Base-by-base conservation (phyloP, 2,329 filamentous ascomycete genomes). In the Zasmidium angulare region DNA sequence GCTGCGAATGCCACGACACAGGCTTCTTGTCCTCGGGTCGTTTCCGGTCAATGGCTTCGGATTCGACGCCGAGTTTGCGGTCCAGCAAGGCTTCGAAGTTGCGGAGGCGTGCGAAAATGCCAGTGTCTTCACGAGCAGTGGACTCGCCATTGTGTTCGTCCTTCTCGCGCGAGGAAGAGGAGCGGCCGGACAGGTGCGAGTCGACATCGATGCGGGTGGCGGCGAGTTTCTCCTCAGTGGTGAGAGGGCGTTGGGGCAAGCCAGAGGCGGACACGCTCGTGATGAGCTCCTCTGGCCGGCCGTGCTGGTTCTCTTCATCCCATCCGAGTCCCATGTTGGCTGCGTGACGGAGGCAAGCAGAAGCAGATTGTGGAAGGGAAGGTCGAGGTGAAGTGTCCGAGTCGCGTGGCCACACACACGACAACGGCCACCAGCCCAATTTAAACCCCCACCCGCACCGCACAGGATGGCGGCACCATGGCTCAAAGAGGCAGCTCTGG, bases 21-120 rank as follows among this genome's bases (percentile, higher is more conserved):
- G 69, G 70, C 62, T 76, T 76, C 54, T 78, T 72, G 49, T 80
- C 77, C 56, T 79, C 76, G 1, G 74, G 75, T 11, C 79, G 55
- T 53, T 73, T 79, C 9, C 78, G 75, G 58, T 80, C 78, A 26
- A 81, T 77, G 21, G 79, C 79, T 60, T 79, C 77, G 2, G 76
- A 78, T 65, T 81, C 79, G 51, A 81, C 75, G 21, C 78, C 78
- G 58, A 80, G 69, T 64, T 77, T 79, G 48, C 68, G 68, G 65
- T 81, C 79, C 49, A 81, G 71, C 66, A 72, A 72, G 47, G 74
- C 71, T 62, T 81, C 79, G 46, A 73, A 68, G 29, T 62, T 54
- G 26, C 74, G 69, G 56, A 80, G 58, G 4, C 68, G 67, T 43
- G 65, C 56, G 19, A 75, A 65, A 40, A 75, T 64, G 31, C 71